A percentile compares a stretch with the other conserved stretches of the same genome.
Evolutionary conservation across 1,284 basidiomycete species (phyloP).

Genomic region (Sutorius eximius): DNA sequence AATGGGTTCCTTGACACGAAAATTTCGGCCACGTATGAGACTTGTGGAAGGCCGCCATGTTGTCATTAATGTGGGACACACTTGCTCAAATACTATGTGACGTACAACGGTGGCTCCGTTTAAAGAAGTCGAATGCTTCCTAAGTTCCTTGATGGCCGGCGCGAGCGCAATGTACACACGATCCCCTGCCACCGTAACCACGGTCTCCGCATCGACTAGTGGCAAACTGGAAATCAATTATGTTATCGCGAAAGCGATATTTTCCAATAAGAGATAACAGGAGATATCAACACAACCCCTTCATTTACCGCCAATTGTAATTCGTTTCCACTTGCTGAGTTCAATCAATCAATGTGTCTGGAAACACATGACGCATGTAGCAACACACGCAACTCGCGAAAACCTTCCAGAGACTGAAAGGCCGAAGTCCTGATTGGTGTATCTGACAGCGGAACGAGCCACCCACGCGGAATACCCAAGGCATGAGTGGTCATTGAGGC

Average conservation of each 20-base stretch:
- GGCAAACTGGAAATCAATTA: not conserved
- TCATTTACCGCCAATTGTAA: not conserved
- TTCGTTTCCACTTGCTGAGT: not conserved
- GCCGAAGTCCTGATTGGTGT: constrained; percentile 25
- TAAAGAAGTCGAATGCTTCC: not conserved
- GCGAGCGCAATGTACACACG: not conserved
- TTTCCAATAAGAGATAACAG: not conserved
- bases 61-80: constrained; percentile 6
- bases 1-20: not conserved
- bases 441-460: constrained; percentile 70
- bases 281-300: not conserved
- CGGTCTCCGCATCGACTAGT: too few species aligned
- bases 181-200: not conserved
- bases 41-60: not conserved
- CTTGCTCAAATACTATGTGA: constrained; percentile 5
- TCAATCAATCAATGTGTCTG: constrained; percentile 12
- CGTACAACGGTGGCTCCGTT: constrained; percentile 10
- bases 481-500: constrained; percentile 45
- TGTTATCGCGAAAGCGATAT: not conserved
- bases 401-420: not conserved
- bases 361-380: not conserved
- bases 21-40: not conserved
- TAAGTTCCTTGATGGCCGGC: not conserved
- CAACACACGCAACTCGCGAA: constrained; percentile 13
- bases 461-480: constrained; percentile 33